phyloP scores from a whole-genome alignment of 2,329 filamentous ascomycete genomes.

The Blastomyces percursus region DNA sequence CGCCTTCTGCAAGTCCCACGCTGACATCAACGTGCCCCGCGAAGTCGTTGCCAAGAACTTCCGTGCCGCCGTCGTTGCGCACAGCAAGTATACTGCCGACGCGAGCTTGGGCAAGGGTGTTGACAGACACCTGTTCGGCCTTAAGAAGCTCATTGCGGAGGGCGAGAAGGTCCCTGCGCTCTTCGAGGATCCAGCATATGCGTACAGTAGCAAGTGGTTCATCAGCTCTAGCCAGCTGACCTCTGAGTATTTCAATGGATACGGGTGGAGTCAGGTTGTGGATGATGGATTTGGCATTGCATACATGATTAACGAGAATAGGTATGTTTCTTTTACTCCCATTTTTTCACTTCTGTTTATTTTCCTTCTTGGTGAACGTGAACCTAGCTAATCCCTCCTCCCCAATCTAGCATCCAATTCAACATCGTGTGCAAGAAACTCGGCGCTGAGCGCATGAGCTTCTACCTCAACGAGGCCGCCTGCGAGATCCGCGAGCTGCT shows the following conservation, averaged over 20 bases:
- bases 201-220: conserved; percentile 80
- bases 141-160: conserved; percentile 77
- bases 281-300: conserved; percentile 94
- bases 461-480: conserved; percentile 90
- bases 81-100: conserved; percentile 81
- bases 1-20: conserved; percentile 80
- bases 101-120: conserved; percentile 89
- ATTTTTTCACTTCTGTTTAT: no score
- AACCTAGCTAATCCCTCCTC: conserved; percentile 11
- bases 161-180: conserved; percentile 72
- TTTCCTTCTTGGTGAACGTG: background rate
- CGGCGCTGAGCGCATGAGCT: conserved; percentile 85
- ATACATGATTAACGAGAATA: conserved; percentile 99
- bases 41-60: conserved; percentile 63
- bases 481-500: conserved; percentile 80
- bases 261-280: conserved; percentile 96
- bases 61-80: conserved; percentile 66
- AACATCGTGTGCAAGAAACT: conserved; percentile 93
- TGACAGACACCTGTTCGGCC: conserved; percentile 90
- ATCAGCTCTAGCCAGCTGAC: conserved; percentile 81
- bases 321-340: conserved; percentile 38
- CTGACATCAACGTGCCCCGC: conserved; percentile 52
- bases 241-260: conserved; percentile 97
- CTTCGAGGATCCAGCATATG: conserved; percentile 75
- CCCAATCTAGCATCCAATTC: conserved; percentile 67